Evolutionary conservation across 169 alveolate genomes (phyloP), one percentile per base, ranked within the genome.

Genomic region (Cryptosporidium sp.): DNA sequence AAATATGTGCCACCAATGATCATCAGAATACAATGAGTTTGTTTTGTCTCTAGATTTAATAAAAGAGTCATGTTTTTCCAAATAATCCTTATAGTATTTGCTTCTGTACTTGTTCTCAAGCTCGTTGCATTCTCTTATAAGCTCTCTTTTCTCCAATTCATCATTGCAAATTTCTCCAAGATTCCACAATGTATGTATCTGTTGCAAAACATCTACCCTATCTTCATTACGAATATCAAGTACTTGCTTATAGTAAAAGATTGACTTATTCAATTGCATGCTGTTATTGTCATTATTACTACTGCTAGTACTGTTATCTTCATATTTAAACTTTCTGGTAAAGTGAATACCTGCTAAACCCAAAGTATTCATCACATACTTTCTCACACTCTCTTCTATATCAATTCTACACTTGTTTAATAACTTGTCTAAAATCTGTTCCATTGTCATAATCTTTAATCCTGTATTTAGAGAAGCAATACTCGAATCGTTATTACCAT

Each of bases 321-420:
- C 75, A 41, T 8, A 41, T 21, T 80, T 80, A 16, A 1, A 18
- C 23, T 62, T 31, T 14, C 21, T 48, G 3, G 55, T 14, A 29
- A 62, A 35, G 4, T 41, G 39, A 18, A 80, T 35, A 26, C 89
- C 89, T 1, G 89, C 89, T 4, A 80, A 39, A 41, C 89, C 89
- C 8, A 80, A 55, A 21, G 89, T 80, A 39, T 80, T 80, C 89
- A 80, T 80, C 14, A 80, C 89, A 62, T 80, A 80, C 50, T 80
- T 80, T 62, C 89, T 59, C 21, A 80, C 89, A 12, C 69, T 62
- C 26, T 80, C 89, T 48, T 80, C 89, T 1, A 80, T 80, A 29
- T 80, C 89, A 18, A 80, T 80, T 80, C 89, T 80, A 50, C 89
- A 80, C n/a, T 80, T 80, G 23, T 80, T 80, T 39, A 80, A 41